A percentile compares a stretch with the other conserved stretches of the same genome.
Conservation (phyloP, 2,329 filamentous ascomycete species). For the Aspergillus fumigatiaffinis region DNA sequence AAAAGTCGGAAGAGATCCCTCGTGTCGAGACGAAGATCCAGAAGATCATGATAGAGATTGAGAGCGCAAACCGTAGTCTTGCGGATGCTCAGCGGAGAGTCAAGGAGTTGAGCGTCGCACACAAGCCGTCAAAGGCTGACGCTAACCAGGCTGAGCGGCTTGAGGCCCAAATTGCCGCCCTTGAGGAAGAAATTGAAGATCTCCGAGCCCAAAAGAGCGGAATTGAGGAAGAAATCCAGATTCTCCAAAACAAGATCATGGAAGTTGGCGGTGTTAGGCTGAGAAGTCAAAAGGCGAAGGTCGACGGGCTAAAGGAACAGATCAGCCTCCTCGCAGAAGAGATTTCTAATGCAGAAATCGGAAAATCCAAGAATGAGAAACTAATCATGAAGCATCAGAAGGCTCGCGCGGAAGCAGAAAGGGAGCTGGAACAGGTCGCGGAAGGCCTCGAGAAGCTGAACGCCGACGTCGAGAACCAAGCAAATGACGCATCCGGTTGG, state of each 20-base stretch:
- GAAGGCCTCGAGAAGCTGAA: conserved; percentile 74
- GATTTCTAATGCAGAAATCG: conserved; percentile 80
- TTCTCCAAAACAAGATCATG: conserved; percentile 95
- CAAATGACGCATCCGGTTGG: conserved; percentile 68
- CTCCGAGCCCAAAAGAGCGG: conserved; percentile 81
- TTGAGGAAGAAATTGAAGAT: conserved; percentile 74
- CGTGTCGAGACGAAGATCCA: conserved; percentile 85
- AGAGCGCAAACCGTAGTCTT: conserved; percentile 80
- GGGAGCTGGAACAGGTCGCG: conserved; percentile 69
- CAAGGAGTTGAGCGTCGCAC: conserved; percentile 76
- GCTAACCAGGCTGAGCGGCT: conserved; percentile 68
- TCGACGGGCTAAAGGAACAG: conserved; percentile 83
- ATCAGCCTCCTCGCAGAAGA: conserved; percentile 77
- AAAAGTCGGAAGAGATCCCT: conserved; percentile 74
- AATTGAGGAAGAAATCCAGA: conserved; percentile 89
- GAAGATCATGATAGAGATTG: conserved; percentile 83
- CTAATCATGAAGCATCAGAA: conserved; percentile 83
- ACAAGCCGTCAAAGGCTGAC: conserved; percentile 76
- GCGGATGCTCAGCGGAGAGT: conserved; percentile 79
- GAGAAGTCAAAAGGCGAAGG: conserved; percentile 81
- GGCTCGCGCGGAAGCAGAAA: conserved; percentile 70
- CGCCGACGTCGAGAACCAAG: conserved; percentile 73
- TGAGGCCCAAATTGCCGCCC: conserved; percentile 70
- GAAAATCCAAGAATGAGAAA: conserved; percentile 90
- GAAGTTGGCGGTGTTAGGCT: conserved; percentile 92